A percentile compares a stretch with the other conserved stretches of the same genome.
phyloP scores from a whole-genome alignment of 495 filamentous ascomycete genomes.

The Coniosporium apollinis region DNA sequence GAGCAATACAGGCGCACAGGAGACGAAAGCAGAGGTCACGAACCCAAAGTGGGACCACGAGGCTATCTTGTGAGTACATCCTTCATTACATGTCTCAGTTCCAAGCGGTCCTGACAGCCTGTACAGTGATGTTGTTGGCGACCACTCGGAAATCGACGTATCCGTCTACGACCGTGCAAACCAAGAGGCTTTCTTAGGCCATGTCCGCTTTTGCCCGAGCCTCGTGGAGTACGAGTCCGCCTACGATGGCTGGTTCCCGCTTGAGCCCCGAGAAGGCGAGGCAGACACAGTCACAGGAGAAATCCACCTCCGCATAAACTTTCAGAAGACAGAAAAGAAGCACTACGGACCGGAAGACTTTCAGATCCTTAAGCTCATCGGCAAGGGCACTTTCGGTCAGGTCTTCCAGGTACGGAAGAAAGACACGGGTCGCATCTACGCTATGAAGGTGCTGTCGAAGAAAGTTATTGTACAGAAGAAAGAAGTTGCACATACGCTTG shows the following conservation, averaged over 20 bases:
- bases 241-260: conserved; percentile 70
- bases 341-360: conserved; percentile 97
- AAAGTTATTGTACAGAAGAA: conserved; percentile 99
- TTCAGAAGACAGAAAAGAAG: conserved; percentile 78
- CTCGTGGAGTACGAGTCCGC: conserved; percentile 43
- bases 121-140: conserved; percentile 78
- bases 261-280: conserved; percentile 48
- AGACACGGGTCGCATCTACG: conserved; percentile 89
- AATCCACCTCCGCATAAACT: conserved; percentile 69
- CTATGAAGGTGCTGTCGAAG: conserved; percentile 98
- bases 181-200: conserved; percentile 81
- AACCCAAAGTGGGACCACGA: conserved; percentile 93
- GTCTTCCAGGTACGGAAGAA: conserved; percentile 99
- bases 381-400: conserved; percentile 96
- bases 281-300: conserved; percentile 72
- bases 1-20: conserved; percentile 43
- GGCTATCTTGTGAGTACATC: conserved; percentile 73
- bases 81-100: no score
- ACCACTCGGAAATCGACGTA: conserved; percentile 79
- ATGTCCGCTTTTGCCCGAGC: conserved; percentile 52
- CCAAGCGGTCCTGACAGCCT: no score
- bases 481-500: conserved; percentile 91
- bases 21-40: conserved; percentile 50
- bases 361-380: conserved; percentile 86
- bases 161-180: conserved; percentile 82